Base-by-base conservation (phyloP, 768 basidiomycete species). In the Russula sp. region DNA sequence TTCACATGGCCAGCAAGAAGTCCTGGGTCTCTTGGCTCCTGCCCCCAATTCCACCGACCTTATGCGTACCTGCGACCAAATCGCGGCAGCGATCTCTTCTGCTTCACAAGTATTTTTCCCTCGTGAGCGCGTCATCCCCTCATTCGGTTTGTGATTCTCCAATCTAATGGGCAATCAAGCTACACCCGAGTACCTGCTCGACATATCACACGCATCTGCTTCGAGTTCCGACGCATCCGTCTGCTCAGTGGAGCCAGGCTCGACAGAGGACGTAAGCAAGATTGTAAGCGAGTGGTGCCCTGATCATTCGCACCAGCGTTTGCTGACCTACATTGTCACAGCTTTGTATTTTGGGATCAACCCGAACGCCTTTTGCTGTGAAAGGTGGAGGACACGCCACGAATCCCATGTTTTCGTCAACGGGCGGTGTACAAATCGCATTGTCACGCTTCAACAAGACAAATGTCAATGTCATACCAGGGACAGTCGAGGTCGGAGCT, bases 221-320 rank as follows among this genome's bases (percentile, higher is more conserved):
- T 66, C 67, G 1, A 68, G 63, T 22, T 38, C 46, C 9, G 9
- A 67, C 42, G 26, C 13, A 2, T 59, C 66, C 14, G 30, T 40
- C 5, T 69, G 68, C 57, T 67, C 66, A 0, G 68, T 69, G 11
- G 68, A 69, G 48, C 68, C 68, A 1, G 66, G 66, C 8, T 64
- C 56, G 2, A 57, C 66, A 1, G 62, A 59, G 20, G 68, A 69
- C 22, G 59, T 67, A 24, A 59, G 66, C 36, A 40, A 42, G 32
- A 62, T 69, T 16, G 67, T 68, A 46, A 5, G 67, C 36, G 0
- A 36, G 36, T 13, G 4, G 14, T 32, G 6, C 13, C 13, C 32
- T 34, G 3, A 71, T 22, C 64, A 67, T 34, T 69, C 70, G 2
- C 34, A 54, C 34, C 5, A 6, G n/a, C n/a, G 3, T 22, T 16